These are phyloP conservation scores for Pythium rhizo-oryzae DNA, from an alignment of 352 stramenopile species.

Conservation along the genomic window DNA sequence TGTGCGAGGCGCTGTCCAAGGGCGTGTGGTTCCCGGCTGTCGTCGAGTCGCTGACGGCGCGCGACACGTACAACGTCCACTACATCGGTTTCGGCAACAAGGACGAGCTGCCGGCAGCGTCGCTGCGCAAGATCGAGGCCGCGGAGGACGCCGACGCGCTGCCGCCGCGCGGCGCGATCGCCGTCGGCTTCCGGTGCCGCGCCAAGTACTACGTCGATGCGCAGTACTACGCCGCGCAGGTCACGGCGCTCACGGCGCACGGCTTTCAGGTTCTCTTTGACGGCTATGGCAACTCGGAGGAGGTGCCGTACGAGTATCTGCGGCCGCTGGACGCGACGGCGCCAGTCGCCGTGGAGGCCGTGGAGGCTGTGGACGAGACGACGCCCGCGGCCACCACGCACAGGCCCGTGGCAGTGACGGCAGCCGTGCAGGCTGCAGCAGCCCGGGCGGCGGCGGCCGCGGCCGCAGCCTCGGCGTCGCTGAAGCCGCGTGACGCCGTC, in stretches of 20 bases:
- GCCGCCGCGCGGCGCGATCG: slow-evolving; percentile 43
- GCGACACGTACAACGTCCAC: slow-evolving; percentile 68
- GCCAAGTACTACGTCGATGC: slow-evolving; percentile 85
- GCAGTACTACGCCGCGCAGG: slow-evolving; percentile 71
- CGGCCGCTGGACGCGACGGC: slow-evolving; percentile 16
- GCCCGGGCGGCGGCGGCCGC: slow-evolving; percentile 2
- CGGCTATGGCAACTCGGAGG: slow-evolving; percentile 89
- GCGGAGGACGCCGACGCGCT: slow-evolving; percentile 27
- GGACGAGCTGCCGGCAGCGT: slow-evolving; percentile 45
- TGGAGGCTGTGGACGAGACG: background rate
- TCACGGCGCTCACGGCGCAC: slow-evolving; percentile 67
- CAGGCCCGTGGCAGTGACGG: background rate
- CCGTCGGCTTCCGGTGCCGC: slow-evolving; percentile 60
- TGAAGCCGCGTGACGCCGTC: slow-evolving; percentile 34
- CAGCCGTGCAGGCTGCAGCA: slow-evolving; percentile 4
- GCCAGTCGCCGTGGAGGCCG: no score
- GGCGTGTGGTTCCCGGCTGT: slow-evolving; percentile 73
- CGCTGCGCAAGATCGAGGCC: slow-evolving; percentile 34
- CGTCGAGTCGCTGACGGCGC: slow-evolving; percentile 57
- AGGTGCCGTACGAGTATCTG: slow-evolving; percentile 91
- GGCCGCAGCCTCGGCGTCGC: slow-evolving; percentile 5
- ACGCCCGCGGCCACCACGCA: background rate
- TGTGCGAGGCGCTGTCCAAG: slow-evolving; percentile 66
- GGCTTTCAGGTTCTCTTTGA: slow-evolving; percentile 88
- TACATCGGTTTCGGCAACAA: slow-evolving; percentile 75